Conservation (phyloP, 2,329 filamentous ascomycete genomes). For the Aspergillus brunneoviolaceus region DNA sequence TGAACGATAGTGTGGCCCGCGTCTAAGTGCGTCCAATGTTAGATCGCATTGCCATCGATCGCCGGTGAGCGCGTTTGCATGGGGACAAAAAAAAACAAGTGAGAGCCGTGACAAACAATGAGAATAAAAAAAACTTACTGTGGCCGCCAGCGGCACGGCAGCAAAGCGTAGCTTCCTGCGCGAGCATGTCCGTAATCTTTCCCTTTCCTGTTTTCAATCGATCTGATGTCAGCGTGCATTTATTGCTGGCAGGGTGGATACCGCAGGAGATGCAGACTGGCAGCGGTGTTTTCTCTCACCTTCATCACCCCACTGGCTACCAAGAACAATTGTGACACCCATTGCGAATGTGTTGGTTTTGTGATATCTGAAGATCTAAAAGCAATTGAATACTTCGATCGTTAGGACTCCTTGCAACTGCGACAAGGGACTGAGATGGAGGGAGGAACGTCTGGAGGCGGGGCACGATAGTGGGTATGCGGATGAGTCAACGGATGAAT, state of each 20-base stretch:
- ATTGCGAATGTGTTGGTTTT: constrained; percentile 20
- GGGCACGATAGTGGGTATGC: neutral
- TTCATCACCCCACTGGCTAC: constrained; percentile 51
- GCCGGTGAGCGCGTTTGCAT: neutral
- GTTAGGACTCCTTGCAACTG: neutral
- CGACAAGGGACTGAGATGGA: neutral
- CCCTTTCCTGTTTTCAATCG: constrained; percentile 40
- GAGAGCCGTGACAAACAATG: neutral
- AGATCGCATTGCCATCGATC: neutral
- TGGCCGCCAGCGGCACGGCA: constrained; percentile 49
- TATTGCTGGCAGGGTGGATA: neutral
- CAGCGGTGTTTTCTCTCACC: constrained; percentile 25
- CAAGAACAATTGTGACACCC: constrained; percentile 46
- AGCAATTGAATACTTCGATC: neutral
- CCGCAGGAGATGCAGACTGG: neutral
- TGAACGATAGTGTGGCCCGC: constrained; percentile 52
- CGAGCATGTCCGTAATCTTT: constrained; percentile 50
- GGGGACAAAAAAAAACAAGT: constrained; percentile 1
- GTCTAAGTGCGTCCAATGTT: constrained; percentile 23
- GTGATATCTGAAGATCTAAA: constrained; percentile 1
- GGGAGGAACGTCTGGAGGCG: neutral
- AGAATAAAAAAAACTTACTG: constrained; percentile 33
- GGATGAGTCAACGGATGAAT: constrained; percentile 2
- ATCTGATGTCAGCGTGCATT: neutral
- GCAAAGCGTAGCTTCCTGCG: constrained; percentile 45